Conservation (phyloP, 2,329 filamentous ascomycete species). For the Plectosphaerella sp. region DNA sequence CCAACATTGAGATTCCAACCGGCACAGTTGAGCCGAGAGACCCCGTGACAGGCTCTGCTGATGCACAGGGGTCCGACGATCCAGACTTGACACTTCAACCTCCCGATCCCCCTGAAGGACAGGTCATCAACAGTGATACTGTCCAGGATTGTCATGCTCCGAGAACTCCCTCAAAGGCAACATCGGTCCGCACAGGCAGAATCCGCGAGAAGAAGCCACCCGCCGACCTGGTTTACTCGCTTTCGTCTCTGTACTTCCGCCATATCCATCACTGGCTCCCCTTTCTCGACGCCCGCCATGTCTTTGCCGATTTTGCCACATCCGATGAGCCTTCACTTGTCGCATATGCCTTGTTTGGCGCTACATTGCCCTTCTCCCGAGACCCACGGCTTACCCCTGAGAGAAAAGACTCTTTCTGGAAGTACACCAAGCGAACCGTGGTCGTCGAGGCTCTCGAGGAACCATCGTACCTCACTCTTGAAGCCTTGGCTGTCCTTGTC, state of each 20-base stretch:
- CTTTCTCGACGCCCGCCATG: constrained; percentile 2
- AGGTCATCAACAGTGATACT: too few relatives aligned
- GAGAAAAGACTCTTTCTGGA: constrained; percentile 6
- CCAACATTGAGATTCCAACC: too few relatives aligned
- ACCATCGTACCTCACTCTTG: constrained; percentile 5
- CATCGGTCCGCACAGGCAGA: neutral
- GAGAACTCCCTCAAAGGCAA: neutral
- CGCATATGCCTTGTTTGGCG: constrained; percentile 3
- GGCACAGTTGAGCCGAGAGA: too few relatives aligned
- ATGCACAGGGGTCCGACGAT: too few relatives aligned
- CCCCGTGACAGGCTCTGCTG: too few relatives aligned
- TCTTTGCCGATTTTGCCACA: constrained; percentile 1
- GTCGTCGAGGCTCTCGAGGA: constrained; percentile 7
- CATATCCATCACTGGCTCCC: constrained; percentile 8
- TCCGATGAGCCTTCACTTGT: constrained; percentile 3
- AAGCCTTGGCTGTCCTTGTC: constrained; percentile 3
- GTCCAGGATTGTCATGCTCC: too few relatives aligned
- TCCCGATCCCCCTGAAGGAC: too few relatives aligned
- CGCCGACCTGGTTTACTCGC: neutral
- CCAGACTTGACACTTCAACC: too few relatives aligned
- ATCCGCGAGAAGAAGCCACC: neutral
- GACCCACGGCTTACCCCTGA: neutral
- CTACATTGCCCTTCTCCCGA: constrained; percentile 1
- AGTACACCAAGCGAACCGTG: constrained; percentile 6
- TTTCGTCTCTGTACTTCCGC: neutral